phyloP scores from a whole-genome alignment of 2,329 filamentous ascomycete genomes.

The Pestalotiopsis sp. region DNA sequence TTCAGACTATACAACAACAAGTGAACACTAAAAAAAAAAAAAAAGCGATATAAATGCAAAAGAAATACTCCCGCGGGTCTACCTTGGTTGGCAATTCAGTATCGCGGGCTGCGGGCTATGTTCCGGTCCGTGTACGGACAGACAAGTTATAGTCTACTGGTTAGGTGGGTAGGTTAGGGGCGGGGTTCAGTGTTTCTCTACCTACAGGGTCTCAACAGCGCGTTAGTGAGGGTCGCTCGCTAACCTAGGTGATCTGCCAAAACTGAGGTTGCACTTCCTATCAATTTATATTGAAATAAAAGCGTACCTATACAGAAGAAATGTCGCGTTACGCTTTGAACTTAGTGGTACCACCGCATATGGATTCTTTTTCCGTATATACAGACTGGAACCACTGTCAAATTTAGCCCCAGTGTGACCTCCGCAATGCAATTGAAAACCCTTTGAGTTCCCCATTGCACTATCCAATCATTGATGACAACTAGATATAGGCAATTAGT shows the following conservation, averaged over 20 bases:
- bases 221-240: too few relatives aligned
- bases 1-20: background rate
- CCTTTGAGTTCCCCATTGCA: background rate
- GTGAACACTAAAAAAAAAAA: background rate
- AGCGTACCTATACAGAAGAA: too few relatives aligned
- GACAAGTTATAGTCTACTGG: too few relatives aligned
- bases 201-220: too few relatives aligned
- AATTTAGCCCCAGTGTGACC: background rate
- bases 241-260: too few relatives aligned
- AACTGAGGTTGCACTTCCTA: too few relatives aligned
- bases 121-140: background rate
- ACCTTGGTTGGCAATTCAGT: background rate
- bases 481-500: background rate
- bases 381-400: background rate
- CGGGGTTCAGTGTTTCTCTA: too few relatives aligned
- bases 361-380: background rate
- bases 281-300: too few relatives aligned
- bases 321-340: too few relatives aligned
- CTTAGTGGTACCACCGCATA: background rate
- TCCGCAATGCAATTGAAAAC: background rate
- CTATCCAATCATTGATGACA: background rate
- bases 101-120: background rate
- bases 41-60: background rate
- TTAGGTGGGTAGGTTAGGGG: too few relatives aligned
- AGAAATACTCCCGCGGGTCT: background rate